Evolutionary conservation across 176 grass and related monocot species (phyloP), one percentile per base, ranked within the genome.

Genomic region (Phoenix dactylifera): DNA sequence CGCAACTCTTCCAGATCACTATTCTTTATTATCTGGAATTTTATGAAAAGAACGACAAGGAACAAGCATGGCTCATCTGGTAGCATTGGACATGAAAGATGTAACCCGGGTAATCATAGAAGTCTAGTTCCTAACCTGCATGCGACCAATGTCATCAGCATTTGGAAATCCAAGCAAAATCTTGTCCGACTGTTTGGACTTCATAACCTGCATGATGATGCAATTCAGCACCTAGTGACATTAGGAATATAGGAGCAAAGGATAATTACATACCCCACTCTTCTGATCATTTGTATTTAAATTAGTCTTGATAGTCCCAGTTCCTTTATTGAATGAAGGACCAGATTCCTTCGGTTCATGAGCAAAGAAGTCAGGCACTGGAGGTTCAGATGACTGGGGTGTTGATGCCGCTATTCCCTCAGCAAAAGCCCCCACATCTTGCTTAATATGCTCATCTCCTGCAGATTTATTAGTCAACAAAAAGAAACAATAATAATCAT

Each of bases 1-100:
- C 74, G 80, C 49, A 93, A 72, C 73, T 99, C 88, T 84, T 99
- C 94, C 7, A 99, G 84, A 69, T 99, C 94, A 67, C 78, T 87
- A 49, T 99, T 99, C 66, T 85, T 99, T 83, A 99, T 93, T 78
- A 99, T 83, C 94, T 99, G 84, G 25, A 62, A 30, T 30, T 12
- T 44, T 44, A 44, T 44, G 12, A 7, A 44, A 44, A 44, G 9
- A 44, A 44, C 7, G 6, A 9, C 35, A 44, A 44, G 35, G 35
- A 44, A 44, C 9, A 44, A 44, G 35, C 35, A 44, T 44, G 35
- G 9, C 7, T 44, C 35, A 44, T 44, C 35, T 44, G 12, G 10
- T 14, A 14, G 35, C 9, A 44, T 14, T 3, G 10, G 35, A 44
- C 10, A 44, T 12, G 1, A 44, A 44, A 44, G 7, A 44, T 44